Conservation (phyloP, 768 basidiomycete species). For the Suillus lakei region DNA sequence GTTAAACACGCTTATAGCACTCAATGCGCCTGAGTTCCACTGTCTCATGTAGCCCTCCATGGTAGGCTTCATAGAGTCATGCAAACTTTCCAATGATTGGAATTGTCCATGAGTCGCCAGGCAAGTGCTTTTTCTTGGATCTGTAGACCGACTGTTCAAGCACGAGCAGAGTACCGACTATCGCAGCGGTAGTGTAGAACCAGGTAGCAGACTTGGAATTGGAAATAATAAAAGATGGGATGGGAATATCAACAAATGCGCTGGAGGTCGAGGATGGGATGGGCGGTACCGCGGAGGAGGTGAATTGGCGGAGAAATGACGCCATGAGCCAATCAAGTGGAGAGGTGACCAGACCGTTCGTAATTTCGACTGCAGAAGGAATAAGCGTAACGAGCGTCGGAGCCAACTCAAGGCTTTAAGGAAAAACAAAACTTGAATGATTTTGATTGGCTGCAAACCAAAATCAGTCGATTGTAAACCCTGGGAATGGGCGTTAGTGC, state of each 20-base stretch:
- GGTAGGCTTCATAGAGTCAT: slow-evolving; percentile 88
- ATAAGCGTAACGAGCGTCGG: neutral
- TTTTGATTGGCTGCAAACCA: neutral
- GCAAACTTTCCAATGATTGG: slow-evolving; percentile 98
- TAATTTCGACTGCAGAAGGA: neutral
- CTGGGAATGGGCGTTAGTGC: slow-evolving; percentile 1
- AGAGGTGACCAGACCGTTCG: neutral
- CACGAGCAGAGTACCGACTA: slow-evolving; percentile 75
- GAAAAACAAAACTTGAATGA: neutral
- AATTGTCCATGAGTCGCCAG: slow-evolving; percentile 91
- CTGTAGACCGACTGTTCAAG: slow-evolving; percentile 91
- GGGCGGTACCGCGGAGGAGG: slow-evolving; percentile 36
- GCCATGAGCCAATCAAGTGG: slow-evolving; percentile 33
- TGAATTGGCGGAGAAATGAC: slow-evolving; percentile 32
- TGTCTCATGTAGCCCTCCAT: slow-evolving; percentile 91
- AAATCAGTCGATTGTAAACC: slow-evolving; percentile 3
- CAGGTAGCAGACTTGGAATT: slow-evolving; percentile 41
- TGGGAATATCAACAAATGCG: slow-evolving; percentile 47
- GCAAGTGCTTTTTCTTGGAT: slow-evolving; percentile 85
- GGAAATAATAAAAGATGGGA: slow-evolving; percentile 50
- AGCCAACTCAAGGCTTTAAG: neutral
- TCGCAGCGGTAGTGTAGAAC: slow-evolving; percentile 70
- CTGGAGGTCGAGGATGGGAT: slow-evolving; percentile 49
- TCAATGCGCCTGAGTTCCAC: slow-evolving; percentile 89
- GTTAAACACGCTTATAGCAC: slow-evolving; percentile 95